Evolutionary conservation across 2,329 filamentous ascomycete genomes (phyloP).

Genomic region (Capronia americana): DNA sequence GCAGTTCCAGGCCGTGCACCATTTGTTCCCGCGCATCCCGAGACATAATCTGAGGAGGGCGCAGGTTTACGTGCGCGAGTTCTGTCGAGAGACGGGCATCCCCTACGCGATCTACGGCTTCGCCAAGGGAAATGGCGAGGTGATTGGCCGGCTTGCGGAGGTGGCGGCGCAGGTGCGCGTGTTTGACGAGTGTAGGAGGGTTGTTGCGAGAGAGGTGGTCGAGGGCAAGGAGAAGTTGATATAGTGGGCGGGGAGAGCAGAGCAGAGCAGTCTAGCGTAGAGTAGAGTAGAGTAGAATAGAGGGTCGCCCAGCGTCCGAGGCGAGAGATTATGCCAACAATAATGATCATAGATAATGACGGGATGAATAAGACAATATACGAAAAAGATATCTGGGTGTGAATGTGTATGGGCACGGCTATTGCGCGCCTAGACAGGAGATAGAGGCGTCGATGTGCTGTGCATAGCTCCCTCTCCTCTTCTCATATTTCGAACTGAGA

Average conservation of each 20-base stretch:
- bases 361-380: background rate
- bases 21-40: slow-evolving; percentile 82
- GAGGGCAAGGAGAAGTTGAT: slow-evolving; percentile 27
- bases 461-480: background rate
- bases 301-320: background rate
- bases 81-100: slow-evolving; percentile 81
- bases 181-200: slow-evolving; percentile 73
- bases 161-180: slow-evolving; percentile 80
- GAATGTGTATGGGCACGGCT: background rate
- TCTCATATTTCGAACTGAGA: background rate
- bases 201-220: slow-evolving; percentile 37
- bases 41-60: slow-evolving; percentile 79
- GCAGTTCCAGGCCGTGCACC: slow-evolving; percentile 89
- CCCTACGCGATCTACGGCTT: slow-evolving; percentile 88
- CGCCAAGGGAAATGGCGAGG: slow-evolving; percentile 79
- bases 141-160: slow-evolving; percentile 77
- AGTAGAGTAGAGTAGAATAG: background rate
- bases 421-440: too few species aligned
- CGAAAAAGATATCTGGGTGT: background rate
- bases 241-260: background rate
- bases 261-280: background rate
- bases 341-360: slow-evolving; percentile 9
- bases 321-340: background rate
- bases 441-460: background rate
- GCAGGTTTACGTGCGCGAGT: slow-evolving; percentile 78